A percentile compares a stretch with the other conserved stretches of the same genome.
phyloP scores from a whole-genome alignment of 306 rosid species.

The Erythrophleum fordii region DNA sequence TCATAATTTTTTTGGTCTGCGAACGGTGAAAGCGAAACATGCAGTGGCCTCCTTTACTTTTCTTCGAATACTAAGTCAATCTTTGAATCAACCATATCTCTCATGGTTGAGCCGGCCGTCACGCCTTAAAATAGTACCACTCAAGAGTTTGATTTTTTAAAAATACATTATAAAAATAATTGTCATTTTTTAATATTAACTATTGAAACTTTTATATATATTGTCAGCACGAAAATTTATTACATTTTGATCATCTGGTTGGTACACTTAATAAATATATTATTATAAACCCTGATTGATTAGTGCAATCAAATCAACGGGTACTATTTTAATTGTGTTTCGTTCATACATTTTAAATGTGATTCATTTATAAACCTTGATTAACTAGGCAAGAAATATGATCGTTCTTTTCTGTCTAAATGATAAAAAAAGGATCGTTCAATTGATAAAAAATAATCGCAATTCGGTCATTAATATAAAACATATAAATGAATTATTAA shows the following conservation, averaged over 20 bases:
- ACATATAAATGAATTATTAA: too few relatives aligned
- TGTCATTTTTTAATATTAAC: neutral
- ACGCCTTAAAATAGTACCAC: neutral
- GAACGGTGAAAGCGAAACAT: neutral
- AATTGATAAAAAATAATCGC: too few relatives aligned
- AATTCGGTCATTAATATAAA: too few relatives aligned
- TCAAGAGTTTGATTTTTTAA: neutral
- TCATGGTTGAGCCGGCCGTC: neutral
- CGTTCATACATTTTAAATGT: too few relatives aligned
- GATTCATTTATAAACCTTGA: too few relatives aligned
- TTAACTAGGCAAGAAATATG: too few relatives aligned
- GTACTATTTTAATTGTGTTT: too few relatives aligned
- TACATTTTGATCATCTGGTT: neutral
- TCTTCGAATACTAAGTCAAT: conserved; percentile 1
- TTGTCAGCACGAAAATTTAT: neutral
- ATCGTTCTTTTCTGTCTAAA: too few relatives aligned
- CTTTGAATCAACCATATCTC: conserved; percentile 2
- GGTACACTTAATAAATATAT: neutral
- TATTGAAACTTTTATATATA: neutral
- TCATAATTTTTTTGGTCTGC: neutral
- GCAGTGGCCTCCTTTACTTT: neutral
- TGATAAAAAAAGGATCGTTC: too few relatives aligned
- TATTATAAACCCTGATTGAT: neutral
- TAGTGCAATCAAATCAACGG: neutral
- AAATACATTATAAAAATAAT: neutral